Base-by-base conservation (phyloP, 208 protist species). In the Acanthamoeba culbertsoni region DNA sequence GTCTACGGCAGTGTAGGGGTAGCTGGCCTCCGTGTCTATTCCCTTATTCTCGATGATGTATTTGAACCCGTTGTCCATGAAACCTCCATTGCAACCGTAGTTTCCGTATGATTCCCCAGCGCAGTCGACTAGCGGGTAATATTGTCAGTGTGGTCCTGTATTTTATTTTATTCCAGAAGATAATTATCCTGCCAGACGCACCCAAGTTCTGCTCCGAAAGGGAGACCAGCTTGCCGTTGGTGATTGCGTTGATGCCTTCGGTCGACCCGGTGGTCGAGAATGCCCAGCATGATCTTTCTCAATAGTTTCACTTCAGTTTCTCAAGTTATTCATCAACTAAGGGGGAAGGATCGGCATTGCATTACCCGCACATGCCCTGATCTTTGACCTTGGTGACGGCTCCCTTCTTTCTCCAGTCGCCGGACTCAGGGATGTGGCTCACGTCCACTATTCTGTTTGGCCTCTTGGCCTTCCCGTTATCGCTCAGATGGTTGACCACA, bases 201-300 rank as follows among this genome's bases (percentile, higher is more conserved):
- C 63, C 63, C 31, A 91, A 31, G 84, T 91, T 91, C 86, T 91
- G 86, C 33, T 91, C 86, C 7, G 86, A 95, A 46, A 59, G 96
- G 42, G 28, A 48, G 26, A 45, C 43, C n/a, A 73, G 46, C 42
- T 2, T 0, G 7, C 46, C 28, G n/a, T 73, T 88, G 51, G 40
- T 40, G 59, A 96, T 86, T 45, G 90, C 90, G 94, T 95, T 97
- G 84, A 95, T 93, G 10, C 97, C 96, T 94, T 99, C 98, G 55
- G 99, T 96, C 86, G 98, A 96, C 77, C 98, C 98, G 55, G 98
- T 98, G 33, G 98, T 96, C 23, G 97, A 98, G 97, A 99, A 99
- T 57, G 98, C 94, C 98, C 98, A 99, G 96, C 98, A 99, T 26
- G 97, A 98, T 92, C 99, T 75, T n/a, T 18, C 3, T 16, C 1